Evolutionary conservation across 345 rosid genomes (phyloP), one percentile per base, ranked within the genome.

Genomic region (Eutrema yunnanense): DNA sequence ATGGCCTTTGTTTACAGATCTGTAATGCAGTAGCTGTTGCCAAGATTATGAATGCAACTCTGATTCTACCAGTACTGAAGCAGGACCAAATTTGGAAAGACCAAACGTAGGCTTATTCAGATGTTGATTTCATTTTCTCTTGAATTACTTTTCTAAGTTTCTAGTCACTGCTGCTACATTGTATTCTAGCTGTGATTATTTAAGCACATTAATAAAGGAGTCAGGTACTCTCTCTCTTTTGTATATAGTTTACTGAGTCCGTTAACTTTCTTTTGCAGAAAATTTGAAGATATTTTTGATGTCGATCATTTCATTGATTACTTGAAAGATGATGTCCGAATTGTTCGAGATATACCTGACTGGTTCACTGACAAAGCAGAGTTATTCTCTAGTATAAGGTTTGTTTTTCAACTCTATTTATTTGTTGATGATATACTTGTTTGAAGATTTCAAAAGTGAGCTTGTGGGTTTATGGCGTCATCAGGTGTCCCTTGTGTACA

Each of bases 1-100:
- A 29, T 63, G 37, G 5, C 34, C 14, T 47, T 16, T 68, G n/a
- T 44, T 13, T 84, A 80, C 88, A 96, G 99, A 96, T 96, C 75
- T 96, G 99, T 81, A 96, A 96, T 85, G 99, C 99, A 0, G 99
- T 96, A 71, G 99, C 95, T 54, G 99, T 96, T 73, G 98, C 99
- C 40, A 96, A 90, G 84, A 96, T 96, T 79, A 72, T 96, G 98
- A 92, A 96, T 82, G 98, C 98, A 52, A 96, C 98, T 64, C 89
- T 96, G 71, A 96, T 96, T 76, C 82, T 96, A 67, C 99, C 99
- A 48, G 99, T 96, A 40, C 75, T 96, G 76, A 96, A 96, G 90
- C 99, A 96, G 80, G 99, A 96, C 76, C 99, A 96, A 78, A 96
- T 96, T 73, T 92, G 99, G 99, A 92, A 96, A 74, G 99, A 96